Conservation (phyloP, 352 stramenopile genomes). For the Globisporangium apiculatum region DNA sequence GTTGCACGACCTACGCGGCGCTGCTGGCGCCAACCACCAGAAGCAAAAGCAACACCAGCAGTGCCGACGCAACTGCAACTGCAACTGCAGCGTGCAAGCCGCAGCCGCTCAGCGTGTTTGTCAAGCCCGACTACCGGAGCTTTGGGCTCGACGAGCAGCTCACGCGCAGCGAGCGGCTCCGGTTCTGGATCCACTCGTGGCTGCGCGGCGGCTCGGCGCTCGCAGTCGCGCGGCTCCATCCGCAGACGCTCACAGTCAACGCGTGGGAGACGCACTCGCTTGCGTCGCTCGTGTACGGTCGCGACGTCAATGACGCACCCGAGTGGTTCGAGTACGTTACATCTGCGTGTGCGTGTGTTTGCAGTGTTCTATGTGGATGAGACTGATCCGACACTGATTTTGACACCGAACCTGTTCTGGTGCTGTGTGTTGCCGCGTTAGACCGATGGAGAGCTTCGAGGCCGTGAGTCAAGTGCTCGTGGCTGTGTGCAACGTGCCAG, state of each 20-base stretch:
- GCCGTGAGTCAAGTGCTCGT: slow-evolving; percentile 24
- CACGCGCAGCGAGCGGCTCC: slow-evolving; percentile 45
- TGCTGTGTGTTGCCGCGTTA: slow-evolving; percentile 4
- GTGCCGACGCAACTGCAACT: neutral
- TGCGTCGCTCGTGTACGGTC: slow-evolving; percentile 32
- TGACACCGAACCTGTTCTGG: too few relatives aligned
- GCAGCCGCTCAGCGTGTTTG: slow-evolving; percentile 46
- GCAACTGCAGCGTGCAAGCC: slow-evolving; percentile 1
- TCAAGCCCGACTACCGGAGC: slow-evolving; percentile 60
- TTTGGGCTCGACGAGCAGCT: slow-evolving; percentile 51
- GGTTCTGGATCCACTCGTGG: slow-evolving; percentile 77
- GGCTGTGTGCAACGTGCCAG: slow-evolving; percentile 20
- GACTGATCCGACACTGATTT: too few relatives aligned
- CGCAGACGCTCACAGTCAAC: slow-evolving; percentile 18
- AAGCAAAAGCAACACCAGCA: neutral
- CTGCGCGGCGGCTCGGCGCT: slow-evolving; percentile 53
- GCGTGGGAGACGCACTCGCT: slow-evolving; percentile 48
- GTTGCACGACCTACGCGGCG: slow-evolving; percentile 30
- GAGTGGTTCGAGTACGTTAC: slow-evolving; percentile 56
- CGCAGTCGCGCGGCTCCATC: slow-evolving; percentile 39
- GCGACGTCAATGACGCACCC: slow-evolving; percentile 19
- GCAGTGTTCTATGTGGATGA: too few relatives aligned
- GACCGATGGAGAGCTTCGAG: slow-evolving; percentile 30
- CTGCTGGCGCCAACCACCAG: slow-evolving; percentile 3
- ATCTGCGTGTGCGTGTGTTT: neutral